Evolutionary conservation across 768 basidiomycete species (phyloP).

Genomic region (Serendipita indica): DNA sequence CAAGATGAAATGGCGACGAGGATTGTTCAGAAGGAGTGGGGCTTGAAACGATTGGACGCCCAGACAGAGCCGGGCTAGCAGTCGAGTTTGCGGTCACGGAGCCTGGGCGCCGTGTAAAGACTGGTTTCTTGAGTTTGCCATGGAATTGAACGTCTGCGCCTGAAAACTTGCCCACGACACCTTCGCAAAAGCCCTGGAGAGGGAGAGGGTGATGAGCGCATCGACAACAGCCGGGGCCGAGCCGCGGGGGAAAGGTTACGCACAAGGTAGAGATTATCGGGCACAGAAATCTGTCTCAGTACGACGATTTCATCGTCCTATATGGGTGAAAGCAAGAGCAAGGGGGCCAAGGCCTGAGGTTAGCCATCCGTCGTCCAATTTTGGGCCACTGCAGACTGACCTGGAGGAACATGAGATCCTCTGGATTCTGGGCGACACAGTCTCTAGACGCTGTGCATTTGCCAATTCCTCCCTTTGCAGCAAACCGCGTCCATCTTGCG

Average conservation of each 20-base stretch:
- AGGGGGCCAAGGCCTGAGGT: not conserved
- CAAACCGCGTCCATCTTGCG: conserved; percentile 71
- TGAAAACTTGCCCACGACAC: conserved; percentile 64
- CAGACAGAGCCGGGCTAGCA: conserved; percentile 4
- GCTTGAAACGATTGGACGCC: conserved; percentile 6
- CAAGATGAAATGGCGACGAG: conserved; percentile 5
- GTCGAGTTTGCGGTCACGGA: conserved; percentile 3
- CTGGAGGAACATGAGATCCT: conserved; percentile 80
- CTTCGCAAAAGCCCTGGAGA: conserved; percentile 69
- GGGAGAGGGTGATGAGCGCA: not conserved
- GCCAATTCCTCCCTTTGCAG: conserved; percentile 73
- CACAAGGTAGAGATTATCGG: conserved; percentile 48
- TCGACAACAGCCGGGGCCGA: not conserved
- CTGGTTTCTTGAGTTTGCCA: conserved; percentile 59
- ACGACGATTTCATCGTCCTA: conserved; percentile 73
- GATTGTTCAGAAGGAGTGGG: conserved; percentile 8
- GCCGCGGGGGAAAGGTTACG: conserved; percentile 17
- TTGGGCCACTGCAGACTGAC: conserved; percentile 22
- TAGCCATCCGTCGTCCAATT: not conserved
- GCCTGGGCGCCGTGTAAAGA: conserved; percentile 50
- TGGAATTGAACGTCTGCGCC: conserved; percentile 52
- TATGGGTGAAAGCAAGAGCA: conserved; percentile 7
- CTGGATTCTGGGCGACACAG: conserved; percentile 55
- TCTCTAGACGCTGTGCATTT: conserved; percentile 59
- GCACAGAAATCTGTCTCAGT: conserved; percentile 48